Conservation (phyloP, 495 filamentous ascomycete genomes). For the Clavariopsis aquatica region DNA sequence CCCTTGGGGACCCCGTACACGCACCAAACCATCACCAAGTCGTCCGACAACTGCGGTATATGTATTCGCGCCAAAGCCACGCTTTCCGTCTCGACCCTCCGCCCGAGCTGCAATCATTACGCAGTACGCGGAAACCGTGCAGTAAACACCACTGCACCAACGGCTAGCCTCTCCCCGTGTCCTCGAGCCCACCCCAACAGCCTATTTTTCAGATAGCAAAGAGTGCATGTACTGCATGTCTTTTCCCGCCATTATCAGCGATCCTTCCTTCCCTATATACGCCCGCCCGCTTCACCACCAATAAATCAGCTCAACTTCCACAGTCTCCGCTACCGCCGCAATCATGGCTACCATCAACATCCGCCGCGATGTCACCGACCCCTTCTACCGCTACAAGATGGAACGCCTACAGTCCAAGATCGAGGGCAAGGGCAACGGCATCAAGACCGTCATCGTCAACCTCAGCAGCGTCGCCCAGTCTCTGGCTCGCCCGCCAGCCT, state of each 20-base stretch:
- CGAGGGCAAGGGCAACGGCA: conserved; percentile 97
- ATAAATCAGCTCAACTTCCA: conserved; percentile 26
- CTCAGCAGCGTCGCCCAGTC: conserved; percentile 91
- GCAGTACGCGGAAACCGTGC: conserved; percentile 85
- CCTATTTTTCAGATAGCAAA: conserved; percentile 1
- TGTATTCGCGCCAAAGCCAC: conserved; percentile 80
- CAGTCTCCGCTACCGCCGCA: conserved; percentile 49
- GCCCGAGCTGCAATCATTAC: conserved; percentile 91
- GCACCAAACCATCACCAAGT: conserved; percentile 30
- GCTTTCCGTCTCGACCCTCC: conserved; percentile 79
- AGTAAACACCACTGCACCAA: conserved; percentile 78
- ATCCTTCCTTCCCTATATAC: conserved; percentile 26
- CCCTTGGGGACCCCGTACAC: conserved; percentile 25
- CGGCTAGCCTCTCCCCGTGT: conserved; percentile 62
- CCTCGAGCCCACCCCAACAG: not conserved
- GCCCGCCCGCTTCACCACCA: conserved; percentile 28
- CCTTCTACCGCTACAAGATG: conserved; percentile 99
- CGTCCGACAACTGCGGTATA: conserved; percentile 58
- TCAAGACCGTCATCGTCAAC: conserved; percentile 97
- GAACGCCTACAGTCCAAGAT: conserved; percentile 97
- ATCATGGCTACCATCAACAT: conserved; percentile 93
- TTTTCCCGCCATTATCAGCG: conserved; percentile 38
- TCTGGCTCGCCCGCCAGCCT: conserved; percentile 85
- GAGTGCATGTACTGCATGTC: conserved; percentile 48
- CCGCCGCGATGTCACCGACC: conserved; percentile 96